Evolutionary conservation across 108 stramenopile genomes (phyloP).

Genomic region (Fragilariopsis cylindrus): DNA sequence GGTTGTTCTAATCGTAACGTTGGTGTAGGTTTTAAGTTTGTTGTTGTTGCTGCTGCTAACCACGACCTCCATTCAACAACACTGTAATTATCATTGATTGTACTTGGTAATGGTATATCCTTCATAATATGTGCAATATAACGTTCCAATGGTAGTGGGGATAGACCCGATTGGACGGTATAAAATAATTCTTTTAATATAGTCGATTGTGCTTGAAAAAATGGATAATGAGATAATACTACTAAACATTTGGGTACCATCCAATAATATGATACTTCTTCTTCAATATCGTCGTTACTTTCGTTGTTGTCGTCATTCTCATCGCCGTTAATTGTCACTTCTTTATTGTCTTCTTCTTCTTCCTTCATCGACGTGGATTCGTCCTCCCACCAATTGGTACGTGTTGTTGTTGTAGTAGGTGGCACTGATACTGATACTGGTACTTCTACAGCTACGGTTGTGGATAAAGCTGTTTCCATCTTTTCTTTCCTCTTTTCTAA

Average conservation of each 20-base stretch:
- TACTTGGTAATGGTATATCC: slow-evolving; percentile 79
- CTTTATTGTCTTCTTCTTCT: no score
- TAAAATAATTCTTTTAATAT: slow-evolving; percentile 77
- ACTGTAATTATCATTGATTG: slow-evolving; percentile 30
- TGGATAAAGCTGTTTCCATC: background rate
- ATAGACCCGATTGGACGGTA: slow-evolving; percentile 46
- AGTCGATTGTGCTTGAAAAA: slow-evolving; percentile 66
- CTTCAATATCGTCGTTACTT: background rate
- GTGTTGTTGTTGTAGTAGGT: background rate
- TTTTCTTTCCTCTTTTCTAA: background rate
- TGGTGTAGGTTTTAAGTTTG: background rate
- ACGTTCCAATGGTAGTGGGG: slow-evolving; percentile 85
- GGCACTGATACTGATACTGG: background rate
- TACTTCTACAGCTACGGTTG: slow-evolving; percentile 1
- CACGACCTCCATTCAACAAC: slow-evolving; percentile 29
- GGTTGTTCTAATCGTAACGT: slow-evolving; percentile 45
- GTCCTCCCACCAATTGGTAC: slow-evolving; percentile 15
- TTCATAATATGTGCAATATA: slow-evolving; percentile 83
- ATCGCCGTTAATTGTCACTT: no score
- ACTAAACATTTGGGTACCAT: slow-evolving; percentile 79
- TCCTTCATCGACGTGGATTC: background rate
- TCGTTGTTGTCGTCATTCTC: no score
- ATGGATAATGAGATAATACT: slow-evolving; percentile 87
- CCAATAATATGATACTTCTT: slow-evolving; percentile 38
- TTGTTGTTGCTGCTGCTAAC: slow-evolving; percentile 16